Conservation (phyloP, 2,329 filamentous ascomycete species). For the Cryphonectria japonica region DNA sequence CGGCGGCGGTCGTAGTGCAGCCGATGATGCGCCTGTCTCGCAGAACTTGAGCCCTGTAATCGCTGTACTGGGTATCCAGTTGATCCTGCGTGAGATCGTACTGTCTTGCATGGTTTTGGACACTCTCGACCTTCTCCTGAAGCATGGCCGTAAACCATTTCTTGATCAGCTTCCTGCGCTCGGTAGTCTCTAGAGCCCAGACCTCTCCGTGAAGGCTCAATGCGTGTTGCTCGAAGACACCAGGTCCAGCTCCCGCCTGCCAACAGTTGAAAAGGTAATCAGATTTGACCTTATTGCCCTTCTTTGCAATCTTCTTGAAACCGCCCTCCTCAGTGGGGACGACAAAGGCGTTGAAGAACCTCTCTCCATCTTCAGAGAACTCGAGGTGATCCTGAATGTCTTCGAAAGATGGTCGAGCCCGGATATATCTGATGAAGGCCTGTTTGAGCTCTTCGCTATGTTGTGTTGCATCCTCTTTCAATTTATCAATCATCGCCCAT, state of each 20-base stretch:
- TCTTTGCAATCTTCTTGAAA: constrained; percentile 49
- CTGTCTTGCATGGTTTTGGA: constrained; percentile 43
- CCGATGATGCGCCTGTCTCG: constrained; percentile 64
- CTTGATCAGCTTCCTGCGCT: constrained; percentile 41
- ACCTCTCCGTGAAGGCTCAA: constrained; percentile 40
- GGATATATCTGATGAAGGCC: constrained; percentile 30
- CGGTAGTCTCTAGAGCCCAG: constrained; percentile 54
- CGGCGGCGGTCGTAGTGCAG: constrained; percentile 72
- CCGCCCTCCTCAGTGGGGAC: constrained; percentile 51
- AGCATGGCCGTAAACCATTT: constrained; percentile 52
- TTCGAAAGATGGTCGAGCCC: constrained; percentile 14
- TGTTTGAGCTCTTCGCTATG: constrained; percentile 33
- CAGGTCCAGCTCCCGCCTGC: constrained; percentile 50
- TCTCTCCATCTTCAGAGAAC: constrained; percentile 54
- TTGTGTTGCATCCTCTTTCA: constrained; percentile 42
- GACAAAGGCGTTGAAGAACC: constrained; percentile 61
- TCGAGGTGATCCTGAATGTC: constrained; percentile 50
- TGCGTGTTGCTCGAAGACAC: constrained; percentile 43
- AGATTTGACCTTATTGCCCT: constrained; percentile 47
- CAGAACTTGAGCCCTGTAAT: constrained; percentile 49
- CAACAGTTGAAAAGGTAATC: constrained; percentile 61
- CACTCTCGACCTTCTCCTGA: constrained; percentile 51
- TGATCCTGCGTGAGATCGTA: constrained; percentile 48
- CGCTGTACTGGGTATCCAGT: constrained; percentile 49
- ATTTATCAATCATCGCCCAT: constrained; percentile 47